Percentiles rank a stretch among this genome's conserved stretches.
Evolutionary conservation across 352 stramenopile genomes (phyloP).

Genomic region (Phytophthora chlamydospora): DNA sequence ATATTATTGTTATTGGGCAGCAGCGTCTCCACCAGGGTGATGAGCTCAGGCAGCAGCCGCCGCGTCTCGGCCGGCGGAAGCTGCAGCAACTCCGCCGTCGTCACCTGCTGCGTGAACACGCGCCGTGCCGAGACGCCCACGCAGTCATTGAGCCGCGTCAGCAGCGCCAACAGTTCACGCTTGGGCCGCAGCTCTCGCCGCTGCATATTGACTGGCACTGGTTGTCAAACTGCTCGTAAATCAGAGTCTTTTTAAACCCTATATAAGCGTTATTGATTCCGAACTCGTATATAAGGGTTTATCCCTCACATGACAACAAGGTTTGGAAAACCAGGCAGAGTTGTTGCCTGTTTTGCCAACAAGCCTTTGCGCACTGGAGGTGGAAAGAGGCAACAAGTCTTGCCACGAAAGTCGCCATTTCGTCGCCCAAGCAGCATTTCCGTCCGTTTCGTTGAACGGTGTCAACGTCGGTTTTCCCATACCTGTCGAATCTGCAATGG

Average conservation of each 20-base stretch:
- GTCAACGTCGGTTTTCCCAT: slow-evolving; percentile 1
- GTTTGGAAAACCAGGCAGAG: too few species aligned
- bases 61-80: slow-evolving; percentile 35
- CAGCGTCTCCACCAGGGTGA: slow-evolving; percentile 44
- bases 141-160: slow-evolving; percentile 47
- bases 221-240: not conserved
- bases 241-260: not conserved
- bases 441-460: slow-evolving; percentile 19
- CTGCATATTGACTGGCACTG: slow-evolving; percentile 5
- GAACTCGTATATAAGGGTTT: too few species aligned
- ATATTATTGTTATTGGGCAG: slow-evolving; percentile 1
- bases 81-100: slow-evolving; percentile 30
- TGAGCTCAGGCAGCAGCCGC: slow-evolving; percentile 51
- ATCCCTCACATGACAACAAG: too few species aligned
- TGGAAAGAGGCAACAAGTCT: too few species aligned
- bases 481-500: slow-evolving; percentile 5
- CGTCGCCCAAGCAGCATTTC: too few species aligned
- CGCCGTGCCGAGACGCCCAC: slow-evolving; percentile 51
- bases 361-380: too few species aligned
- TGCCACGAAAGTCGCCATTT: too few species aligned
- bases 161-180: slow-evolving; percentile 15
- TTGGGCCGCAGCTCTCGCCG: slow-evolving; percentile 19
- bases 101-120: slow-evolving; percentile 54
- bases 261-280: too few species aligned
- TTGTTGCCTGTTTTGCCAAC: too few species aligned